These are phyloP conservation scores for Hsuehochloa calcarea DNA, from an alignment of 176 grass and related monocot genomes.

Conservation along the genomic window DNA sequence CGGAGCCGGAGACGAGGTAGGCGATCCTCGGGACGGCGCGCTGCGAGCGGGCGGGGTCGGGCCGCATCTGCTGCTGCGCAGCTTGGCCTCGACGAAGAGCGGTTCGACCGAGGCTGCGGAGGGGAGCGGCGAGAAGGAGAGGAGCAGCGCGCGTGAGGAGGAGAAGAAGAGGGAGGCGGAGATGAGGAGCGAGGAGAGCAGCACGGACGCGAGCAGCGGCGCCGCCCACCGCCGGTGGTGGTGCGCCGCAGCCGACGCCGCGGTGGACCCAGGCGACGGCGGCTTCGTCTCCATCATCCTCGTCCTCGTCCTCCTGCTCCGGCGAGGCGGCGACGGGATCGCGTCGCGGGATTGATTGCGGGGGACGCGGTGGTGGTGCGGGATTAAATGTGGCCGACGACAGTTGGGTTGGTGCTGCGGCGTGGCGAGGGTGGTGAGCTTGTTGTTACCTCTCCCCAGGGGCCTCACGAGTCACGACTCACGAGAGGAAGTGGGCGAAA, in stretches of 20 bases:
- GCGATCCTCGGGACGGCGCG: constrained; percentile 60
- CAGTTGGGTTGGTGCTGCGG: constrained; percentile 38
- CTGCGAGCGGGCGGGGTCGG: not conserved
- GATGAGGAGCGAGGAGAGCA: constrained; percentile 73
- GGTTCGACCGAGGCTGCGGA: constrained; percentile 46
- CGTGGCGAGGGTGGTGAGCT: constrained; percentile 12
- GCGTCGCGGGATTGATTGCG: not conserved
- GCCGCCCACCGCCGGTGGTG: constrained; percentile 71
- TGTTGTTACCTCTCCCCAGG: not conserved
- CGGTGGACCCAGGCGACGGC: constrained; percentile 37
- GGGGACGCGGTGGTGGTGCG: not conserved
- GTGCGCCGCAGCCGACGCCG: constrained; percentile 33
- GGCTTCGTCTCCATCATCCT: constrained; percentile 64
- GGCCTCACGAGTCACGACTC: not conserved
- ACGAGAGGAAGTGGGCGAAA: not conserved
- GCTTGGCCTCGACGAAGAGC: constrained; percentile 89
- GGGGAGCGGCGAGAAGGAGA: constrained; percentile 71
- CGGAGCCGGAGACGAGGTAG: constrained; percentile 80
- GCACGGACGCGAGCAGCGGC: constrained; percentile 70
- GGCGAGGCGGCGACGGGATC: constrained; percentile 28
- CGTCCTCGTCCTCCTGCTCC: not conserved
- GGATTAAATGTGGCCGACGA: constrained; percentile 46
- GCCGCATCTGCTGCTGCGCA: constrained; percentile 40
- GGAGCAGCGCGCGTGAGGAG: constrained; percentile 65
- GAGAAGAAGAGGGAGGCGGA: constrained; percentile 71